phyloP scores from a whole-genome alignment of 2,329 filamentous ascomycete species.

The Alternaria alternata region DNA sequence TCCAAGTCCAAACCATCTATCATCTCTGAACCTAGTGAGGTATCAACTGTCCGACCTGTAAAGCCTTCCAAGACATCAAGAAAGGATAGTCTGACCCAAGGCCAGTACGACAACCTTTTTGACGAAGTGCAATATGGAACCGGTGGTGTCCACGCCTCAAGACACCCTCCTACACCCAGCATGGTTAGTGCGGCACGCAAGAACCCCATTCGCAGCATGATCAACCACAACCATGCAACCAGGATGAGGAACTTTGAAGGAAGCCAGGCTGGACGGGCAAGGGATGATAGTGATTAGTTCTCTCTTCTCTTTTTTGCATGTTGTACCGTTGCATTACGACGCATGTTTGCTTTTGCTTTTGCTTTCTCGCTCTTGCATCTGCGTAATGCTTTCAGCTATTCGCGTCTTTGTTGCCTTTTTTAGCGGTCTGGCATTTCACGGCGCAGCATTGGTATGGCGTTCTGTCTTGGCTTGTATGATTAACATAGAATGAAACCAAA shows the following conservation, averaged over 20 bases:
- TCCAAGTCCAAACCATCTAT: constrained; percentile 23
- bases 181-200: constrained; percentile 46
- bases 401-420: constrained; percentile 1
- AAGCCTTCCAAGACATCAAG: constrained; percentile 29
- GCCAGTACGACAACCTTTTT: constrained; percentile 41
- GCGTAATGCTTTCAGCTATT: background rate
- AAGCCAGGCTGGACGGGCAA: constrained; percentile 4
- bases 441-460: constrained; percentile 14
- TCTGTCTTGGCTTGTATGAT: constrained; percentile 3
- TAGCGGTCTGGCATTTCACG: constrained; percentile 7
- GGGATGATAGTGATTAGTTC: constrained; percentile 1
- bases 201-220: constrained; percentile 48
- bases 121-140: constrained; percentile 39
- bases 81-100: constrained; percentile 45
- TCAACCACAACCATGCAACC: constrained; percentile 45
- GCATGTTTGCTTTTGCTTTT: background rate
- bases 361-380: constrained; percentile 3
- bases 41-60: constrained; percentile 44
- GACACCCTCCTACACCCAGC: constrained; percentile 48
- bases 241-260: constrained; percentile 42
- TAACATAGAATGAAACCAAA: constrained; percentile 8
- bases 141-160: constrained; percentile 42
- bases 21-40: constrained; percentile 47
- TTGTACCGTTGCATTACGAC: constrained; percentile 5
- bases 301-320: background rate